Evolutionary conservation across 805 yeast genomes (phyloP), one percentile per base, ranked within the genome.

Genomic region (Starmerella bombi): DNA sequence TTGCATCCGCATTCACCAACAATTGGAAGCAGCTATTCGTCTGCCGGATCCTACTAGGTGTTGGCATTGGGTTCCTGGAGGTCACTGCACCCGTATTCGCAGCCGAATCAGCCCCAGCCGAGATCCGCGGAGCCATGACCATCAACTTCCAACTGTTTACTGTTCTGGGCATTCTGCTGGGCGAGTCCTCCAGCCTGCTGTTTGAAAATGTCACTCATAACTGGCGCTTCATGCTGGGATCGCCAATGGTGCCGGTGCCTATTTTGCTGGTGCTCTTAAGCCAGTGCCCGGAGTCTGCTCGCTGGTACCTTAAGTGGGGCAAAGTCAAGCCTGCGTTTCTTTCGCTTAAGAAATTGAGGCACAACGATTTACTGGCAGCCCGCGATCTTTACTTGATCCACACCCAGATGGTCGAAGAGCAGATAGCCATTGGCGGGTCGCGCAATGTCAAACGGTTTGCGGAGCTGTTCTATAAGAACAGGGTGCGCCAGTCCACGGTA

Each of bases 401-500:
- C 44, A 69, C 71, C 14, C 65, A 74, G 45, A 62, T 65, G 34
- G 59, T 70, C 16, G 66, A 69, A 48, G 61, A 57, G 39, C 55
- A 59, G 31, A 55, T 51, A 20, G 69, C 77, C 1, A 67, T 80
- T 35, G 71, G 91, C 59, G 43, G 48, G n/a, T 41, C 51, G 1
- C 45, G 42, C 18, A 36, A 45, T 18, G 29, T 49, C 37, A 39
- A 43, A 32, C 49, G 54, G 15, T 45, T 49, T 12, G 23, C 39
- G 9, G 49, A 49, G 37, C 42, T 49, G 19, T 50, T 50, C 29
- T 45, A 47, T 43, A 47, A 49, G 38, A 46, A 42, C 36, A 74
- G 94, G 66, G 81, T 80, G 59, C 72, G 93, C 61, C 79, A 83
- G 56, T 93, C 91, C 39, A 74, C 82, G 6, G 51, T 78, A 42